Evolutionary conservation across 208 protist species (phyloP).

Genomic region (Strigomonas culicis): DNA sequence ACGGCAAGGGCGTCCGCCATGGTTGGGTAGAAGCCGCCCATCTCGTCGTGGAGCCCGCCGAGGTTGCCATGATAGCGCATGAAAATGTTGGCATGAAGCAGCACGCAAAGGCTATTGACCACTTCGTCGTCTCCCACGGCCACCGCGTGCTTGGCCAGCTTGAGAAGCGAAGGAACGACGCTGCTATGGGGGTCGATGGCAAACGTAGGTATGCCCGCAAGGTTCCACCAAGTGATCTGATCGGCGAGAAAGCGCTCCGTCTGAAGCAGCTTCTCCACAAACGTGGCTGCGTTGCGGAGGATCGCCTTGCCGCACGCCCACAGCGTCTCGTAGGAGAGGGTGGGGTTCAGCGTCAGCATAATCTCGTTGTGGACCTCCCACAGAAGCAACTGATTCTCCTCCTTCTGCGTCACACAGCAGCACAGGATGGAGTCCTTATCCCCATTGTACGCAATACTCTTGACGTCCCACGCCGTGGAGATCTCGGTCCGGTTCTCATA

Average conservation of each 20-base stretch:
- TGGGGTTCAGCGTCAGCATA: slow-evolving; percentile 20
- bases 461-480: slow-evolving; percentile 26
- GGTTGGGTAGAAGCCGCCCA: background rate
- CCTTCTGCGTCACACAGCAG: slow-evolving; percentile 37
- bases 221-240: slow-evolving; percentile 53
- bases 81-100: slow-evolving; percentile 76
- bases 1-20: slow-evolving; percentile 1
- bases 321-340: slow-evolving; percentile 24
- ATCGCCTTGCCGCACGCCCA: slow-evolving; percentile 67
- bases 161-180: slow-evolving; percentile 45
- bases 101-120: slow-evolving; percentile 25
- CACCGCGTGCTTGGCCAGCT: slow-evolving; percentile 25
- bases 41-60: background rate
- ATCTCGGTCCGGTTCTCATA: slow-evolving; percentile 55
- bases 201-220: slow-evolving; percentile 37
- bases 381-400: slow-evolving; percentile 35
- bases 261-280: slow-evolving; percentile 49
- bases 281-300: slow-evolving; percentile 41
- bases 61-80: slow-evolving; percentile 19
- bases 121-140: slow-evolving; percentile 21
- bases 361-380: slow-evolving; percentile 68
- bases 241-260: slow-evolving; percentile 57
- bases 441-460: slow-evolving; percentile 43
- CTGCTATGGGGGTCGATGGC: slow-evolving; percentile 49
- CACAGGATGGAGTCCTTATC: slow-evolving; percentile 44